These are phyloP conservation scores for Ambrosiella xylebori DNA, from an alignment of 2,329 filamentous ascomycete genomes.

Conservation along the genomic window DNA sequence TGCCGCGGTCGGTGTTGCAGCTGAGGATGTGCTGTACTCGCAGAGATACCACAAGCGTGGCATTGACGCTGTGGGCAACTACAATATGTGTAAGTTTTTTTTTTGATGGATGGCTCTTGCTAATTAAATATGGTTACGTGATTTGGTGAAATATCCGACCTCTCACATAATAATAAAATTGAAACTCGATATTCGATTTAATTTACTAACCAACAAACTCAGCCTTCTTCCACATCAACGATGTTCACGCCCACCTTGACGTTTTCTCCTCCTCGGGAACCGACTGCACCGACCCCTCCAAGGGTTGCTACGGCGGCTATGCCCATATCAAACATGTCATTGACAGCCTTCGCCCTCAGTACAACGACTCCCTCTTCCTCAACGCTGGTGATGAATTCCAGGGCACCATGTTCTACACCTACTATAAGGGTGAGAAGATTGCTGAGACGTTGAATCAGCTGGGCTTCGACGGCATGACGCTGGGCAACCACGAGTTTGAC, in stretches of 20 bases:
- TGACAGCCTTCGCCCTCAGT: conserved; percentile 35
- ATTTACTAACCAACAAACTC: not conserved
- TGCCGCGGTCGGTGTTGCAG: conserved; percentile 16
- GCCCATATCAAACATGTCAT: conserved; percentile 45
- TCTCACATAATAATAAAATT: too few species aligned
- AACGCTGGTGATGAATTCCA: conserved; percentile 56
- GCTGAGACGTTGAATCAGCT: conserved; percentile 47
- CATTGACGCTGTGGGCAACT: conserved; percentile 31
- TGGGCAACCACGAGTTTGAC: conserved; percentile 53
- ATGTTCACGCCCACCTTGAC: conserved; percentile 50
- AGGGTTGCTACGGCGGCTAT: conserved; percentile 48
- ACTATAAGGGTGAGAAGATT: conserved; percentile 51
- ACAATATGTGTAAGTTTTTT: conserved; percentile 31
- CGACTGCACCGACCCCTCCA: conserved; percentile 38
- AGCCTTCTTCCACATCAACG: conserved; percentile 53
- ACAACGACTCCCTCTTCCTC: conserved; percentile 44
- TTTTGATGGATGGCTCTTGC: not conserved
- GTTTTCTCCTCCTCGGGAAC: conserved; percentile 43
- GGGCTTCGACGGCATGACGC: conserved; percentile 50
- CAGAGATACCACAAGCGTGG: conserved; percentile 31
- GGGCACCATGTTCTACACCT: conserved; percentile 50
- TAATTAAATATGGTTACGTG: too few species aligned
- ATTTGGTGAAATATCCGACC: too few species aligned
- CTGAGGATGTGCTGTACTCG: conserved; percentile 33
- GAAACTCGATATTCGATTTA: too few species aligned